A percentile compares a stretch with the other conserved stretches of the same genome.
phyloP scores from a whole-genome alignment of 2,329 filamentous ascomycete genomes.

The Fusarium sp. region DNA sequence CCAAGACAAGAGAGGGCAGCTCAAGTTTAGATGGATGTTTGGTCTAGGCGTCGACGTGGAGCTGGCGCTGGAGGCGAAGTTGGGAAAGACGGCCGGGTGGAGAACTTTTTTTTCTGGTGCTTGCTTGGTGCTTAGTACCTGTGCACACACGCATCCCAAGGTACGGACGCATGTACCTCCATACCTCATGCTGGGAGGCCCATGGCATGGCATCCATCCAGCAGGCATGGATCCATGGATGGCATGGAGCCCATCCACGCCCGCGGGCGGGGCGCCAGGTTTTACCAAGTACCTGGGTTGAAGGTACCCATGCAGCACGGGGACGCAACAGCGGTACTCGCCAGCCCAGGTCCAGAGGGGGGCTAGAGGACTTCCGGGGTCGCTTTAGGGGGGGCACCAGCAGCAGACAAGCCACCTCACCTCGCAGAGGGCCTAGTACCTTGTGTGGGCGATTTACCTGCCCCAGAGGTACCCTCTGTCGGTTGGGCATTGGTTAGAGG shows the following conservation, averaged over 20 bases:
- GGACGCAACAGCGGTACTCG: slow-evolving; percentile 39
- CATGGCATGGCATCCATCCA: slow-evolving; percentile 11
- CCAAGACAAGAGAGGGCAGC: slow-evolving; percentile 13
- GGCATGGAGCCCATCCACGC: background rate
- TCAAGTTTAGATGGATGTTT: slow-evolving; percentile 33
- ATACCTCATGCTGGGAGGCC: slow-evolving; percentile 29
- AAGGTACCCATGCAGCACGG: slow-evolving; percentile 35
- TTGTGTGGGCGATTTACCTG: slow-evolving; percentile 32
- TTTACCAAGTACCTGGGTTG: slow-evolving; percentile 39
- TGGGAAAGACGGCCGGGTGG: slow-evolving; percentile 34
- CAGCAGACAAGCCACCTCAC: slow-evolving; percentile 36
- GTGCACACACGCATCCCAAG: too few species aligned
- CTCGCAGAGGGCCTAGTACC: slow-evolving; percentile 25
- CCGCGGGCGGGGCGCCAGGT: slow-evolving; percentile 36
- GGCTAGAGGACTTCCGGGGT: slow-evolving; percentile 31
- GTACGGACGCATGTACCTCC: background rate
- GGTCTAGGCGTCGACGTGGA: slow-evolving; percentile 38
- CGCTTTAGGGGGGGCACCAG: slow-evolving; percentile 21
- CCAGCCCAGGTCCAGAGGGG: slow-evolving; percentile 23
- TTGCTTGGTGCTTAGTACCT: slow-evolving; percentile 1
- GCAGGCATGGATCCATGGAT: slow-evolving; percentile 12
- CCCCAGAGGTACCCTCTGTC: slow-evolving; percentile 24
- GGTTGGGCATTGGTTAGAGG: slow-evolving; percentile 26
- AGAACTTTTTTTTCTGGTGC: slow-evolving; percentile 28
- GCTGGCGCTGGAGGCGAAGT: slow-evolving; percentile 31